phyloP scores from a whole-genome alignment of 164 flowering plant species.

The Malania oleifera region DNA sequence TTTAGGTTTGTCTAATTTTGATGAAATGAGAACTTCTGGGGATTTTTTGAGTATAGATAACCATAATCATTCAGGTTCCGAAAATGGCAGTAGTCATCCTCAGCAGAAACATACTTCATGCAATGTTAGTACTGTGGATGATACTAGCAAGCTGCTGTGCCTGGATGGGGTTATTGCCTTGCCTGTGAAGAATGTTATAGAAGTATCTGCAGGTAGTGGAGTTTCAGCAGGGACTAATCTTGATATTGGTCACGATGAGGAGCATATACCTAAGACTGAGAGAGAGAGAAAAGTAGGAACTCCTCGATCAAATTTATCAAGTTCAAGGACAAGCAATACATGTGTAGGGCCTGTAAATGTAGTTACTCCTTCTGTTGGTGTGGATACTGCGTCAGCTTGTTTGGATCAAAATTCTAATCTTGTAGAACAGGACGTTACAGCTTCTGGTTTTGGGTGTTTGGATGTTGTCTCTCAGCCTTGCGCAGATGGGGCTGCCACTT shows the following conservation, averaged over 20 bases:
- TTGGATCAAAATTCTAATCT: conserved; percentile 1
- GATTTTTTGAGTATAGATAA: neutral
- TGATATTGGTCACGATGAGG: conserved; percentile 1
- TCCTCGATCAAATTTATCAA: conserved; percentile 13
- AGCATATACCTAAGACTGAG: conserved; percentile 1
- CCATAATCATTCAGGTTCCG: conserved; percentile 10
- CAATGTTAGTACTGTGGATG: neutral
- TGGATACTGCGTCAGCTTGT: conserved; percentile 7
- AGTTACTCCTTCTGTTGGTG: conserved; percentile 6
- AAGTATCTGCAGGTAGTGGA: conserved; percentile 12
- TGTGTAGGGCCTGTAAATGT: neutral
- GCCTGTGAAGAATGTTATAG: conserved; percentile 5
- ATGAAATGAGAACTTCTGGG: conserved; percentile 2
- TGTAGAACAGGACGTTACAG: conserved; percentile 4
- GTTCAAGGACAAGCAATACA: neutral
- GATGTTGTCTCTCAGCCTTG: conserved; percentile 6
- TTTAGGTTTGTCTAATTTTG: conserved; percentile 7
- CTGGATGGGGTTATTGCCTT: neutral
- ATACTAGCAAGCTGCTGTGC: conserved; percentile 7
- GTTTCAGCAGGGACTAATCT: conserved; percentile 3
- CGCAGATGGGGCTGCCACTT: neutral
- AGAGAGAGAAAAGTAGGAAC: conserved; percentile 14
- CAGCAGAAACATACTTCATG: neutral
- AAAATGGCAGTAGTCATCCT: neutral
- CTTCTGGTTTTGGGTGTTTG: conserved; percentile 5